A percentile compares a stretch with the other conserved stretches of the same genome.
phyloP scores from a whole-genome alignment of 257 asterid genomes.

The Apocynum venetum region DNA sequence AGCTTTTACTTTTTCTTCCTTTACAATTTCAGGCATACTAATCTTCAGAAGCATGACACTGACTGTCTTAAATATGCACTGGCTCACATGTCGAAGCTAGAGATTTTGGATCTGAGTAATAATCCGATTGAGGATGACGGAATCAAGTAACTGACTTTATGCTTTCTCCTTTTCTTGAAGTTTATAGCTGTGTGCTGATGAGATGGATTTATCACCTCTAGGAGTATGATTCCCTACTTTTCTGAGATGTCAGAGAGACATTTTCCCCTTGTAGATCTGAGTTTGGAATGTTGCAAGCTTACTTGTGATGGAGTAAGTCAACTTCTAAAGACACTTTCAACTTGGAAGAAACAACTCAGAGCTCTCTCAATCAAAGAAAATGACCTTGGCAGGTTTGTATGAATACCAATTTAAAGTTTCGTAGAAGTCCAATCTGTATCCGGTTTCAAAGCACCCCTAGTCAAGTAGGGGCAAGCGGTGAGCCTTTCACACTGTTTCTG shows the following conservation, averaged over 20 bases:
- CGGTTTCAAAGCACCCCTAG: background rate
- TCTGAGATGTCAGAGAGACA: conserved; percentile 45
- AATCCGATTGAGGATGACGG: conserved; percentile 74
- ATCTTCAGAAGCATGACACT: conserved; percentile 56
- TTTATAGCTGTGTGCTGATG: background rate
- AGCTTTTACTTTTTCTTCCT: conserved; percentile 5
- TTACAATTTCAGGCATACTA: conserved; percentile 52
- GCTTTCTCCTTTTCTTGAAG: background rate
- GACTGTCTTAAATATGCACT: conserved; percentile 60
- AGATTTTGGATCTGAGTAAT: conserved; percentile 82
- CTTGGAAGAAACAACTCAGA: conserved; percentile 57
- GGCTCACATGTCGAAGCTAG: conserved; percentile 68
- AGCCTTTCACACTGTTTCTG: background rate
- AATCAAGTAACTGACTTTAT: conserved; percentile 39
- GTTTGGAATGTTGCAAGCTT: conserved; percentile 79
- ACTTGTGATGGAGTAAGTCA: conserved; percentile 45
- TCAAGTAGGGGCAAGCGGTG: background rate
- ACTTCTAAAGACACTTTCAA: conserved; percentile 65
- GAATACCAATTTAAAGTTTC: conserved; percentile 13
- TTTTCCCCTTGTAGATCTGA: conserved; percentile 56
- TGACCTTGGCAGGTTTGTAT: conserved; percentile 73
- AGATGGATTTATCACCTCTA: conserved; percentile 20
- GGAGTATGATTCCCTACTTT: conserved; percentile 67
- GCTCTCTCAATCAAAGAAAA: conserved; percentile 74
- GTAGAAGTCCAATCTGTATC: background rate